Evolutionary conservation across 1,284 basidiomycete genomes (phyloP), one percentile per base, ranked within the genome.

Genomic region (Golubevia pallescens): DNA sequence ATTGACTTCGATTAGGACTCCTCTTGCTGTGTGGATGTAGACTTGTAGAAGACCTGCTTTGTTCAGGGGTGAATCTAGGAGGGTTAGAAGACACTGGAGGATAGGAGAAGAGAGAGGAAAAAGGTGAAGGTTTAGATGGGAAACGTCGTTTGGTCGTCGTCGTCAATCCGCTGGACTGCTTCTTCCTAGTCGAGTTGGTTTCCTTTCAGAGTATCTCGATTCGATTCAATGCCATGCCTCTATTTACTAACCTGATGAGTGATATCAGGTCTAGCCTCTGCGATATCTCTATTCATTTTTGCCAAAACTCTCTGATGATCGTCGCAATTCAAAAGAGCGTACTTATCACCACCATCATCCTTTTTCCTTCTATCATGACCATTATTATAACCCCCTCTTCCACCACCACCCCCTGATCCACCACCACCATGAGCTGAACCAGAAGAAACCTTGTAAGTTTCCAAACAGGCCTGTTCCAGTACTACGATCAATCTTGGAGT

Each of bases 261-360:
- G 82, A 99, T 99, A 86, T 99, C 97, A 3, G 97, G 96, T 70
- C 96, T 88, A 19, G 97, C 96, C 86, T 98, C 95, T 20, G 97
- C 95, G 75, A 99, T 99, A 87, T 99, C 97, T 77, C 96, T 89
- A 28, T 95, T 94, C 2, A 95, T 97, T 87, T 97, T 98, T 5
- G 97, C 96, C 67, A 99, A 88, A 71, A 99, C 97, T 60, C 96
- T 94, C 86, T 99, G 96, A 87, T 99, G 96, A 79, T 99, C 96
- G 86, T 99, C 96, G 87, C 97, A 99, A 87, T 99, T 99, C 74
- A 99, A 88, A 66, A 99, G 88, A 16, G 95, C 95, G 86, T 98
- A 98, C 87, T 98, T 97, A 72, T 94, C 93, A 5, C 75, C 78
- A 0, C 73, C 75, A 54, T 79, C 80, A 38, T 38, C 34, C 10